Percentiles rank a stretch among this genome's conserved stretches.
phyloP scores from a whole-genome alignment of 768 basidiomycete genomes.

The Lactarius trivialis region DNA sequence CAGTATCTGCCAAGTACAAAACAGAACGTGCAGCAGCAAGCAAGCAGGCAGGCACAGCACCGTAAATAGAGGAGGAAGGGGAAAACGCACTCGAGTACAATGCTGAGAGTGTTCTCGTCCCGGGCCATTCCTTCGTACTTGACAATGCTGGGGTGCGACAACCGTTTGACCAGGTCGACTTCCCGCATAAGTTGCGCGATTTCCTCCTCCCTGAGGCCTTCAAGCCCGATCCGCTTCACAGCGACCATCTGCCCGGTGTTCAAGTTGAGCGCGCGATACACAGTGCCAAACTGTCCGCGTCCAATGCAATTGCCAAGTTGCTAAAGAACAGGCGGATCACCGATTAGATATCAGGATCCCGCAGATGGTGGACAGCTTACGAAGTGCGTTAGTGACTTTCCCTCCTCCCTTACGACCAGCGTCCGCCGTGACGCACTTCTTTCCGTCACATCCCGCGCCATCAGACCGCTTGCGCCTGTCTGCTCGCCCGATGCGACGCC shows the following conservation, averaged over 20 bases:
- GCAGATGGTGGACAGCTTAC: conserved; percentile 40
- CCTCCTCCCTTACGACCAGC: conserved; percentile 73
- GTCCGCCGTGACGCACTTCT: conserved; percentile 59
- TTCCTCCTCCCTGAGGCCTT: conserved; percentile 87
- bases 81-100: conserved; percentile 81
- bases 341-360: background rate
- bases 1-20: background rate
- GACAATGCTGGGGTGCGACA: conserved; percentile 92
- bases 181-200: conserved; percentile 91
- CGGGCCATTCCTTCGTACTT: conserved; percentile 95
- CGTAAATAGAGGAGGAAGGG: conserved; percentile 13
- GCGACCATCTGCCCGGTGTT: conserved; percentile 95
- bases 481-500: conserved; percentile 42
- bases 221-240: conserved; percentile 91
- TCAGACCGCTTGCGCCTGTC: conserved; percentile 59
- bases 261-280: conserved; percentile 90
- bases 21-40: background rate
- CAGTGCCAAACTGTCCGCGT: conserved; percentile 92
- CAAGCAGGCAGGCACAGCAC: conserved; percentile 1
- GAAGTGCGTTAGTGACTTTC: conserved; percentile 71
- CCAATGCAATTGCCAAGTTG: conserved; percentile 98
- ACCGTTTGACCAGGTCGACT: conserved; percentile 84
- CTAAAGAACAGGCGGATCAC: conserved; percentile 47
- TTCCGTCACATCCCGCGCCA: conserved; percentile 55
- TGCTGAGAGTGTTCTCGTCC: conserved; percentile 82